A percentile compares a stretch with the other conserved stretches of the same genome.
Evolutionary conservation across 306 rosid genomes (phyloP).

Genomic region (Inga oerstediana): DNA sequence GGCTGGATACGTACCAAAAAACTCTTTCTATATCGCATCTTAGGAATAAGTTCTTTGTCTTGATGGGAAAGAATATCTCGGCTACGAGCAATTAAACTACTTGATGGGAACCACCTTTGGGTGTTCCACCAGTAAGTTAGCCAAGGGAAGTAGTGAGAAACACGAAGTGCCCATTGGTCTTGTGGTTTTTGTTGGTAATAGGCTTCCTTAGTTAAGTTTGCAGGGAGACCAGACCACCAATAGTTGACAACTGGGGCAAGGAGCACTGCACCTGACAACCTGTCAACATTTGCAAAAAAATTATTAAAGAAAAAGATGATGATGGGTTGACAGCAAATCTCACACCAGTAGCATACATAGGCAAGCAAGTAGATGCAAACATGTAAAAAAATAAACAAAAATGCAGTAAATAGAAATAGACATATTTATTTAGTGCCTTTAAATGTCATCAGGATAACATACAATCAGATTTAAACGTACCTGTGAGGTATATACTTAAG

Average conservation of each 20-base stretch:
- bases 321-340: neutral
- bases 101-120: slow-evolving; percentile 74
- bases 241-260: slow-evolving; percentile 73
- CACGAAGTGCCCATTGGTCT: slow-evolving; percentile 79
- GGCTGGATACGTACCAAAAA: slow-evolving; percentile 34
- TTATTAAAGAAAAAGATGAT: slow-evolving; percentile 17
- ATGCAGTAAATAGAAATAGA: neutral
- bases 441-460: neutral
- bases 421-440: neutral
- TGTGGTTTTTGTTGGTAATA: slow-evolving; percentile 37
- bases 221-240: slow-evolving; percentile 90
- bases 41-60: slow-evolving; percentile 34
- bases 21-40: neutral
- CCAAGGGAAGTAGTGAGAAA: slow-evolving; percentile 81
- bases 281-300: slow-evolving; percentile 32
- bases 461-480: slow-evolving; percentile 33
- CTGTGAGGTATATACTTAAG: slow-evolving; percentile 75
- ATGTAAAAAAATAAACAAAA: neutral
- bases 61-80: slow-evolving; percentile 34
- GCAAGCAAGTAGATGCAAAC: neutral
- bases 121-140: slow-evolving; percentile 96
- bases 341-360: neutral
- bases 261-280: slow-evolving; percentile 79
- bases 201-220: slow-evolving; percentile 60
- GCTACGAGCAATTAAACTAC: slow-evolving; percentile 5